phyloP scores from a whole-genome alignment of 306 rosid species.

The Glycine tomentella region DNA sequence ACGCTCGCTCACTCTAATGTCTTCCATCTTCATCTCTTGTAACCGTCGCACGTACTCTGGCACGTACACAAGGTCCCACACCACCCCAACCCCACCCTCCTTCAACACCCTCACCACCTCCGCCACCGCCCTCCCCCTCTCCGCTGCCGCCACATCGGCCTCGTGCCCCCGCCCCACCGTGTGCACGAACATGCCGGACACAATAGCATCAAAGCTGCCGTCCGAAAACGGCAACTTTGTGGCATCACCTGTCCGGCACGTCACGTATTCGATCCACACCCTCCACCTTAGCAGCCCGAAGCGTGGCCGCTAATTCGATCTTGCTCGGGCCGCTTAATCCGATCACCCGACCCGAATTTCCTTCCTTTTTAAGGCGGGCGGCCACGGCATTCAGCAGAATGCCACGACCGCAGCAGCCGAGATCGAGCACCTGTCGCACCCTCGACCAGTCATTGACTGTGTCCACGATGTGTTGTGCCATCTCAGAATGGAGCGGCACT shows the following conservation, averaged over 20 bases:
- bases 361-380: not conserved
- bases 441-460: not conserved
- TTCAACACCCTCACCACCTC: conserved; percentile 8
- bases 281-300: not conserved
- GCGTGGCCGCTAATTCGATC: not conserved
- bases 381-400: not conserved
- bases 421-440: not conserved
- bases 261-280: conserved; percentile 1
- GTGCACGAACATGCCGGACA: not conserved
- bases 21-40: conserved; percentile 18
- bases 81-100: conserved; percentile 14
- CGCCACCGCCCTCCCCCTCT: conserved; percentile 20
- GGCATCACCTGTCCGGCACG: not conserved
- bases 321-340: not conserved
- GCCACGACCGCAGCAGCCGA: conserved; percentile 5
- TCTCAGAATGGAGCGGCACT: not conserved
- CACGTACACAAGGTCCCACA: conserved; percentile 31
- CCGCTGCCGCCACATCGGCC: not conserved
- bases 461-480: not conserved
- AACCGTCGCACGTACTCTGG: conserved; percentile 23
- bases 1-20: conserved; percentile 16
- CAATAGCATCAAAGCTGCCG: not conserved
- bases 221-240: not conserved
- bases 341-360: not conserved
- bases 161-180: not conserved